These are phyloP conservation scores for Gaultheria prostrata DNA, from an alignment of 148 eudicot species.

Conservation along the genomic window DNA sequence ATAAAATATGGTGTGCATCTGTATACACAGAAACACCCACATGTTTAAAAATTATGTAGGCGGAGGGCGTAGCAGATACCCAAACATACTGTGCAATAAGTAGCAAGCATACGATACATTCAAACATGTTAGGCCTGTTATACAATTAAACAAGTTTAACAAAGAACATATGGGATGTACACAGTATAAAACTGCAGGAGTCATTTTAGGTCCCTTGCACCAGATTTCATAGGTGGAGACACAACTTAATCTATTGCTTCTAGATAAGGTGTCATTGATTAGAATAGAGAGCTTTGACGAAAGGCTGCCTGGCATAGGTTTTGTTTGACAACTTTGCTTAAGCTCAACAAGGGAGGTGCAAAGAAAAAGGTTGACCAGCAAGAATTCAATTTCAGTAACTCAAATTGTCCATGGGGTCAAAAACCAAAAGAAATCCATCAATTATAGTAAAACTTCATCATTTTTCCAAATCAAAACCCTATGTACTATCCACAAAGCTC, in stretches of 20 bases:
- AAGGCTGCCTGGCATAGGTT: background rate
- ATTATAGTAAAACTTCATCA: background rate
- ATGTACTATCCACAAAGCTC: background rate
- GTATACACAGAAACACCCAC: background rate
- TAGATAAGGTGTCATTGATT: background rate
- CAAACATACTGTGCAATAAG: background rate
- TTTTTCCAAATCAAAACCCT: background rate
- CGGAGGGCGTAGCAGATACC: background rate
- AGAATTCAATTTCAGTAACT: background rate
- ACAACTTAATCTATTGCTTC: background rate
- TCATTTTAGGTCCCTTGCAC: background rate
- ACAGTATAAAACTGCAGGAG: background rate
- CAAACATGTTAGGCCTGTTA: background rate
- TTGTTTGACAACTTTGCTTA: background rate
- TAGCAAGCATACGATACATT: background rate
- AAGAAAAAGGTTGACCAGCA: background rate
- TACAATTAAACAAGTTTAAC: background rate
- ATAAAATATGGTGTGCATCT: background rate
- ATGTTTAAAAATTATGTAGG: background rate
- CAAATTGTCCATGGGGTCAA: background rate
- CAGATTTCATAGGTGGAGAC: slow-evolving; percentile 1
- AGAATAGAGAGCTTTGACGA: background rate
- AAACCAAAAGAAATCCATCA: background rate
- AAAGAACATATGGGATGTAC: background rate
- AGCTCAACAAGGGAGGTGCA: background rate